phyloP scores from a whole-genome alignment of 345 rosid genomes.

The Combretum micranthum region DNA sequence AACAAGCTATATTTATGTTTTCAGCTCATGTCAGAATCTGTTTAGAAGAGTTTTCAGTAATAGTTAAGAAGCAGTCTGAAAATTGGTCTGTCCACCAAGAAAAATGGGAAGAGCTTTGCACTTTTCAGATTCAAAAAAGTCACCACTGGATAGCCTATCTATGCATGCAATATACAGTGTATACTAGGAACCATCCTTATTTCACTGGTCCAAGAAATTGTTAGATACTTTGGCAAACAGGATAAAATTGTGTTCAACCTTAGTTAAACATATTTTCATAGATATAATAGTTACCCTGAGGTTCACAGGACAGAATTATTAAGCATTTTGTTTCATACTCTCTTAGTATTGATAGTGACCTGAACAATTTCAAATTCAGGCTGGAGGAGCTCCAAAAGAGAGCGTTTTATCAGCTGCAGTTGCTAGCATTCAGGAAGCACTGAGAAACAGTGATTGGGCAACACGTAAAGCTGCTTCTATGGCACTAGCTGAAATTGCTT shows the following conservation, averaged over 20 bases:
- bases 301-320: neutral
- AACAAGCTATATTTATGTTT: no score
- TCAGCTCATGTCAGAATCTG: no score
- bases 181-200: no score
- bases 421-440: conserved; percentile 65
- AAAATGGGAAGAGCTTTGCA: neutral
- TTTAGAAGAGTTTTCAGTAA: no score
- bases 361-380: conserved; percentile 35
- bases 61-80: no score
- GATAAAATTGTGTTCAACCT: no score
- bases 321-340: neutral
- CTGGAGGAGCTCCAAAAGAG: conserved; percentile 76
- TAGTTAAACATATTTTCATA: no score
- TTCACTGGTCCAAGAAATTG: no score
- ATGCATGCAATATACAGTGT: no score
- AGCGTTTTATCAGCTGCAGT: conserved; percentile 58
- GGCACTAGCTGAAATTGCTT: conserved; percentile 73
- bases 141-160: no score
- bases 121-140: neutral
- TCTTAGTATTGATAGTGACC: neutral
- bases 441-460: conserved; percentile 72
- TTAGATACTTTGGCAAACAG: no score
- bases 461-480: conserved; percentile 91
- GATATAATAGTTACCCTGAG: neutral
- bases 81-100: neutral